Evolutionary conservation across 2,329 filamentous ascomycete species (phyloP).

Genomic region (Alternaria arborescens): DNA sequence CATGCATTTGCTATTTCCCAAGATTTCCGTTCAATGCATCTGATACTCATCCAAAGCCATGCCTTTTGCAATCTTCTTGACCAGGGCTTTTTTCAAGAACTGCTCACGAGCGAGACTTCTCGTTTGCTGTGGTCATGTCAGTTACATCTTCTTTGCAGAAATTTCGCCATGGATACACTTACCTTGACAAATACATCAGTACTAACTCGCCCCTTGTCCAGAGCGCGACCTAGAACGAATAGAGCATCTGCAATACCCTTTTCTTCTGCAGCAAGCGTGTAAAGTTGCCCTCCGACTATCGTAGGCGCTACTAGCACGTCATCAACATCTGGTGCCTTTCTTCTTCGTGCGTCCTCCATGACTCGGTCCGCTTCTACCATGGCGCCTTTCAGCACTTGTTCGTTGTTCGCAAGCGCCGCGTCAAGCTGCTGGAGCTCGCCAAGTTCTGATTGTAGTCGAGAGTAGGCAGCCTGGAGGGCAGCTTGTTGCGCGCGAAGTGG

Average conservation of each 20-base stretch:
- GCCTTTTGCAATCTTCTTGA: constrained; percentile 77
- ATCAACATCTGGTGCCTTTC: constrained; percentile 80
- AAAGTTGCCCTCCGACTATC: constrained; percentile 91
- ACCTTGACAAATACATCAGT: constrained; percentile 80
- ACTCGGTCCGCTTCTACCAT: constrained; percentile 81
- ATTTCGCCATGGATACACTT: constrained; percentile 19
- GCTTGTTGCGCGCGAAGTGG: constrained; percentile 80
- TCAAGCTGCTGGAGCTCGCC: constrained; percentile 75
- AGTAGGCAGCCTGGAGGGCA: constrained; percentile 76
- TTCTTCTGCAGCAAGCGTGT: constrained; percentile 88
- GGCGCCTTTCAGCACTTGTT: constrained; percentile 77
- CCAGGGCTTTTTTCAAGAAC: constrained; percentile 83
- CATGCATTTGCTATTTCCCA: neutral
- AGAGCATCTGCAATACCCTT: constrained; percentile 85
- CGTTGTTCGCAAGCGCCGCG: constrained; percentile 76
- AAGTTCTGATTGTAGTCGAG: constrained; percentile 77
- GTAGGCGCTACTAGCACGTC: constrained; percentile 93
- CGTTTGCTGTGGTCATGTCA: constrained; percentile 59
- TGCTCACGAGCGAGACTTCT: constrained; percentile 78
- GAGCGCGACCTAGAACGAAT: constrained; percentile 78
- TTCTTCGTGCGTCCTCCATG: constrained; percentile 74
- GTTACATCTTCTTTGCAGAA: neutral
- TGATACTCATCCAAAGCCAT: constrained; percentile 69
- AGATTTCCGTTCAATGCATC: constrained; percentile 30
- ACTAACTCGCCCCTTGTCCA: constrained; percentile 75